Base-by-base conservation (phyloP, 371 early-diverging fungal genomes). In the Mortierella sp. region DNA sequence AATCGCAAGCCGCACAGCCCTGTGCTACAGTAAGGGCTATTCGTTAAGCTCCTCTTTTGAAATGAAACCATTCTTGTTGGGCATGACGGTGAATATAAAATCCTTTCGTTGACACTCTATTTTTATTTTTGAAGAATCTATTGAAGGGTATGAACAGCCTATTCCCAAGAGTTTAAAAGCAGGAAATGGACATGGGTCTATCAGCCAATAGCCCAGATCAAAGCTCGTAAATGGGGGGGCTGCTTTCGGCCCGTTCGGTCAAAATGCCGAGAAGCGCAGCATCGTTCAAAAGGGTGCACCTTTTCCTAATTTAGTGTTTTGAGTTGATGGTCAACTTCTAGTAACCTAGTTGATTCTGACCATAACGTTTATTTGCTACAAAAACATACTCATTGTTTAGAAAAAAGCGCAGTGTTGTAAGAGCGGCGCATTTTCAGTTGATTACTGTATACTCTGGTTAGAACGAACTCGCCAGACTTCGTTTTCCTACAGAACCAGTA, bases 261-360 rank as follows among this genome's bases (percentile, higher is more conserved):
- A 18, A 22, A 51, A 51, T 51, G 51, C 51, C 51, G 51, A 51
- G 51, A 51, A 51, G 51, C 51, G 51, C 51, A 51, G 51, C 51
- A 40, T 40, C 10, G 10, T 39, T 39, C 39, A 39, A 39, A 40
- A 14, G 9, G 1, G 43, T 2, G 43, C 2, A 40, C 9, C 0
- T 9, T 14, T 11, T 40, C 43, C 43, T 14, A 40, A 40, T 40
- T 40, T 40, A 40, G 2, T 30, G 30, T 30, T 30, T 4, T 2
- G 30, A 2, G 2, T 14, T 9, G 2, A 40, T 40, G 1, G 43
- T 40, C 2, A 40, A 40, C 43, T 40, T 39, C 10, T 4, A 39
- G 39, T 39, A 6, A 4, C 0, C 16, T 8, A 20, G 51, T 20
- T 51, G 22, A 51, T 51, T 51, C 6, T 20, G 18, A 30, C 30